Conservation (phyloP, 305 asterid species). For the Fraxinus sp. region DNA sequence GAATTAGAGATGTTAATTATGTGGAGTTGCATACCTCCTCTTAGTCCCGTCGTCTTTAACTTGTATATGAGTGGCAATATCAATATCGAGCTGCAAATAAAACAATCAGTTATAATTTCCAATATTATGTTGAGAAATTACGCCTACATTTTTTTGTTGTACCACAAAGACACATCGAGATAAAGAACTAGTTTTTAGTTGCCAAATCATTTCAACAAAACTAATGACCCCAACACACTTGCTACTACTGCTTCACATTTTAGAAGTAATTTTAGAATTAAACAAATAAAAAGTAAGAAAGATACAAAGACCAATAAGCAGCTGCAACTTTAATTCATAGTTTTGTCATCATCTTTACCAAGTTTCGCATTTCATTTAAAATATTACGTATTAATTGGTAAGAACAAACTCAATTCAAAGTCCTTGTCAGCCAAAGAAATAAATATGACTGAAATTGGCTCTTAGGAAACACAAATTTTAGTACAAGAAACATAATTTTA, state of each 20-base stretch:
- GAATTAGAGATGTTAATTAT: neutral
- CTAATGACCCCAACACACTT: neutral
- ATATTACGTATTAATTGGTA: neutral
- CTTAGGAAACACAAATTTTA: neutral
- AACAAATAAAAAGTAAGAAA: neutral
- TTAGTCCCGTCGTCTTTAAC: slow-evolving; percentile 85
- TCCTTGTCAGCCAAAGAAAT: neutral
- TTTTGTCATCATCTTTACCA: neutral
- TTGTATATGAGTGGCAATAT: slow-evolving; percentile 77
- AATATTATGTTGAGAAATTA: neutral
- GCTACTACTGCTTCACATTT: slow-evolving; percentile 5
- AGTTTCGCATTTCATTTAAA: neutral
- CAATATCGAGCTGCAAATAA: slow-evolving; percentile 64
- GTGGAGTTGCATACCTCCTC: slow-evolving; percentile 54
- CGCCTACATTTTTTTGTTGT: neutral
- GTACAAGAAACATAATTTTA: neutral
- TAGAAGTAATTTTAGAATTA: slow-evolving; percentile 3
- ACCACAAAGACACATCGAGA: slow-evolving; percentile 9
- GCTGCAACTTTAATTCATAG: slow-evolving; percentile 2
- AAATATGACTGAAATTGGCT: neutral
- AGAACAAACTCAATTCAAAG: neutral
- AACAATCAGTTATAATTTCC: neutral
- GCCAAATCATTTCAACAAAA: neutral
- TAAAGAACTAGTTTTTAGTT: neutral
- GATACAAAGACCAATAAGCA: neutral